Base-by-base conservation (phyloP, 768 basidiomycete species). In the Lentinula sp. region DNA sequence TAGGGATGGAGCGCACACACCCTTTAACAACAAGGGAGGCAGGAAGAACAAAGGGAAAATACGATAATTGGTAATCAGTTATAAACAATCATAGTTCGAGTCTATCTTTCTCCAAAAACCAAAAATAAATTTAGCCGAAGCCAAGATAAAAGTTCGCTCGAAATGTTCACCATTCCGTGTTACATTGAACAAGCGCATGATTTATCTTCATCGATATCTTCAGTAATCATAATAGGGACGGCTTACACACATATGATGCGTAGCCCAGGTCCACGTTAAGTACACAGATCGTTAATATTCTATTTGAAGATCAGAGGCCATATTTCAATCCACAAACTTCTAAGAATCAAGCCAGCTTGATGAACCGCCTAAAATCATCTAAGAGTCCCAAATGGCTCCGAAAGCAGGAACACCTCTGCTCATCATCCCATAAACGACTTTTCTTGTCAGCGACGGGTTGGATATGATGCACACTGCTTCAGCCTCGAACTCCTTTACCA, bases 401-500 rank as follows among this genome's bases (percentile, higher is more conserved):
- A 74, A 78, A 1, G 76, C 76, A 1, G 76, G 71, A 15, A 78
- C 71, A 18, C 76, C 76, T 54, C 76, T 66, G 32, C 73, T 75
- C 60, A 73, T 71, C 75, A 77, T 74, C 2, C 71, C 74, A 54
- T 75, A 77, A 0, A 77, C 74, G 10, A 77, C 73, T 61, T 75
- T 74, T 32, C 67, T 65, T 3, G 76, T 78, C n/a, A 77, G 64
- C 61, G 73, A 74, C 32, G 72, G 70, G 59, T 77, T 78, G 0
- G 76, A 78, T 37, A 77, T 77, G 51, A 78, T 73, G 60, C 72
- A 75, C 6, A 77, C 75, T 0, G 75, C 77, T 64, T 78, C 77
- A 0, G 77, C 75, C 6, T 76, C 65, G 53, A 70, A 71, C 42
- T 78, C 73, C 31, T 67, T 60, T 6, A 77, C 77, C 10, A 79